Conservation (phyloP, 192 early-diverging fungal genomes). For the Piromyces finnis region DNA sequence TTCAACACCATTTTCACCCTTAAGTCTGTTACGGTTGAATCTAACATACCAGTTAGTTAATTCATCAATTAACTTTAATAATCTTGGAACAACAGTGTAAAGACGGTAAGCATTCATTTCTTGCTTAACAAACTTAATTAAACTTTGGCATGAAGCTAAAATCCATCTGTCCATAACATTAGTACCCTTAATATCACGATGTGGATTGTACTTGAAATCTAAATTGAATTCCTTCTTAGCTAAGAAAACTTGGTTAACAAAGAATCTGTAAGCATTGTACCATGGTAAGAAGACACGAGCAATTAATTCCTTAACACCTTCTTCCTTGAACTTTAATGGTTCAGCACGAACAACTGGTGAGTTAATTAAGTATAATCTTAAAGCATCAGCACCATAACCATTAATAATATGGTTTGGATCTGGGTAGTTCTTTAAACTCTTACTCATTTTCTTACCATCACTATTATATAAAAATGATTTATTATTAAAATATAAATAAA, state of each 20-base stretch:
- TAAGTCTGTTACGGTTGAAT: slow-evolving; percentile 92
- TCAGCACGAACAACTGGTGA: slow-evolving; percentile 96
- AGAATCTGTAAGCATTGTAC: slow-evolving; percentile 98
- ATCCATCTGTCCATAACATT: slow-evolving; percentile 99
- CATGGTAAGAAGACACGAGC: slow-evolving; percentile 91
- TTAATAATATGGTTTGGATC: slow-evolving; percentile 70
- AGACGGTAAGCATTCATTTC: slow-evolving; percentile 93
- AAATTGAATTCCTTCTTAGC: slow-evolving; percentile 66
- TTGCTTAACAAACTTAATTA: slow-evolving; percentile 79
- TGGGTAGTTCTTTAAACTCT: slow-evolving; percentile 96
- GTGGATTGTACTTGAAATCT: slow-evolving; percentile 65
- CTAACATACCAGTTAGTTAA: slow-evolving; percentile 99
- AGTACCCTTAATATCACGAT: slow-evolving; percentile 33
- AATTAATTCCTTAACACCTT: slow-evolving; percentile 88
- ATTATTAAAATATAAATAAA: too few species aligned
- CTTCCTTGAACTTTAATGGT: slow-evolving; percentile 85
- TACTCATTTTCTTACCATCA: slow-evolving; percentile 99
- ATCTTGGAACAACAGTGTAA: slow-evolving; percentile 90
- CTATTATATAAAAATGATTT: slow-evolving; percentile 4
- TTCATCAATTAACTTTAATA: slow-evolving; percentile 76
- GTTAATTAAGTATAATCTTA: slow-evolving; percentile 90
- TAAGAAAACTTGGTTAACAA: slow-evolving; percentile 72
- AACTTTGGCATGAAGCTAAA: slow-evolving; percentile 78
- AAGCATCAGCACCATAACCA: slow-evolving; percentile 81
- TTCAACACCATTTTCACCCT: slow-evolving; percentile 80